Conservation (phyloP, 805 yeast genomes). For the Ogataea corticis region DNA sequence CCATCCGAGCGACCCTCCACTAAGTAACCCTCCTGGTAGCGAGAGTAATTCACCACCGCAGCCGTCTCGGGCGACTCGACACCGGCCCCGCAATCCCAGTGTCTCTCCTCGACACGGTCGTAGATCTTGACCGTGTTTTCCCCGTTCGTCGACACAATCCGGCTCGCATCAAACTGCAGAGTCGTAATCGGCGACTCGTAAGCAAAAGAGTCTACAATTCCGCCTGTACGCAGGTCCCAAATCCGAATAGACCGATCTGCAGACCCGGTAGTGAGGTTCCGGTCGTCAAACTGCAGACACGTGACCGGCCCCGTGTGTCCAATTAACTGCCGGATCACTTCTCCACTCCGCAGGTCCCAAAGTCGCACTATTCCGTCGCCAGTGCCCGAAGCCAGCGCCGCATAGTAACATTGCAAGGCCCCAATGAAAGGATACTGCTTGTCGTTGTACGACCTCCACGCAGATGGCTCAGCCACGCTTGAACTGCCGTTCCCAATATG, state of each 20-base stretch:
- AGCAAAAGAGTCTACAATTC: constrained; percentile 59
- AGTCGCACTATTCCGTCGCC: constrained; percentile 72
- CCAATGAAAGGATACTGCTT: constrained; percentile 50
- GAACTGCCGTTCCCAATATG: constrained; percentile 10
- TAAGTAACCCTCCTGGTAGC: constrained; percentile 63
- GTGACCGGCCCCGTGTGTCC: constrained; percentile 76
- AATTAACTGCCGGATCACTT: constrained; percentile 55
- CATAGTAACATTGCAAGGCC: constrained; percentile 69
- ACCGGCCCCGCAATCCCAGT: constrained; percentile 51
- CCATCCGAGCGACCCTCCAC: constrained; percentile 68
- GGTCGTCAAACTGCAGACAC: constrained; percentile 67
- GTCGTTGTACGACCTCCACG: constrained; percentile 11
- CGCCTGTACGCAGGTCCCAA: constrained; percentile 75
- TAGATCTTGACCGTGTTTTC: constrained; percentile 55
- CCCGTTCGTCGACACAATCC: constrained; percentile 52
- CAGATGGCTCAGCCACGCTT: background rate
- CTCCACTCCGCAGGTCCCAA: constrained; percentile 76
- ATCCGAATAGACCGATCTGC: constrained; percentile 61
- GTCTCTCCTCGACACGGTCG: constrained; percentile 54
- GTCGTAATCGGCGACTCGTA: constrained; percentile 56
- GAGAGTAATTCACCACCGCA: constrained; percentile 39
- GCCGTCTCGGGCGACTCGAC: constrained; percentile 17
- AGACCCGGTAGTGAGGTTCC: constrained; percentile 62
- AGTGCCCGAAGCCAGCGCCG: constrained; percentile 78
- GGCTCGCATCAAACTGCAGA: constrained; percentile 58